Base-by-base conservation (phyloP, 2,329 filamentous ascomycete species). In the Colletotrichum sp. region DNA sequence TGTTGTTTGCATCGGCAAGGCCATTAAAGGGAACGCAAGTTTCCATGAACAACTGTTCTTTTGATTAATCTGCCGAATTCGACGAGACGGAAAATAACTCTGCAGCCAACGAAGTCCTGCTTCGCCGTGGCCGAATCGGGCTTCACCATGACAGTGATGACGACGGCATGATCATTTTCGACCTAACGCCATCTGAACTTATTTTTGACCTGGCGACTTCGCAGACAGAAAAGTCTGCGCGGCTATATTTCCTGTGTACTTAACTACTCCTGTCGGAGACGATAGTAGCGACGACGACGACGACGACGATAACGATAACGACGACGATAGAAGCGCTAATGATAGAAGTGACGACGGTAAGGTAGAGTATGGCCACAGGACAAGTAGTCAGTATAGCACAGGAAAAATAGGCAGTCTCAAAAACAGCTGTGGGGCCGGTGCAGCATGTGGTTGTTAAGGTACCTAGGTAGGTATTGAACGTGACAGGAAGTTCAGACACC, bases 51-150 rank as follows among this genome's bases (percentile, higher is more conserved):
- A n/a, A 2, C 1, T 4, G 44, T 1, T 49, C 44, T 49, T 12
- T n/a, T 12, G 44, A 49, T 7, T 1, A 21, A 0, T 49, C n/a
- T 49, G n/a, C 0, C 18, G 44, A 49, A n/a, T 49, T 49, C n/a
- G 18, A 49, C 10, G 10, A 12, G n/a, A 49, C 0, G 39, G 18
- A n/a, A 49, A 0, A 6, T 49, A 0, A 49, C 9, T 49, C 1
- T 49, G 36, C 36, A 44, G 36, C 36, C 0, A 18, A 44, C 2
- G 2, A 44, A 3, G 36, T 6, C 7, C 34, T 39, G 36, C 36
- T 39, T 2, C 0, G 36, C 36, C 36, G 39, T n/a, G 39, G 39
- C 16, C 39, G 0, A n/a, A 1, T n/a, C 18, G 1, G 39, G 3
- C n/a, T n/a, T 0, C 44, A 49, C 44, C n/a, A n/a, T 49, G 9